A percentile compares a stretch with the other conserved stretches of the same genome.
These are phyloP conservation scores for Chaetomium fimeti DNA, from an alignment of 495 filamentous ascomycete species.

Conservation along the genomic window DNA sequence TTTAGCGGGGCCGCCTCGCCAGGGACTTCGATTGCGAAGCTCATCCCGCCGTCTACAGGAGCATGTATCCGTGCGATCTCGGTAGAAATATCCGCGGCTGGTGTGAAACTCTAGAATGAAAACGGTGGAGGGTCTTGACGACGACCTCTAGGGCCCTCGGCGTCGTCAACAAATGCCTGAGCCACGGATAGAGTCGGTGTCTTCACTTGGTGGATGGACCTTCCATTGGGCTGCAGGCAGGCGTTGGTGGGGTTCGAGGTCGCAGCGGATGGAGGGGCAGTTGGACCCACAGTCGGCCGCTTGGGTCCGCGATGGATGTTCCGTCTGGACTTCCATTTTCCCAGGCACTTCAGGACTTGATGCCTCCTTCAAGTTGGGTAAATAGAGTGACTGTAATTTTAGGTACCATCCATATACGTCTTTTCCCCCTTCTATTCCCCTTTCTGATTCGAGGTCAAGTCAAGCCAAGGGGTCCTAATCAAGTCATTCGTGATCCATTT, in stretches of 20 bases:
- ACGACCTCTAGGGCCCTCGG: background rate
- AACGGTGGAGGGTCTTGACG: background rate
- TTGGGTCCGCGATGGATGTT: too few relatives aligned
- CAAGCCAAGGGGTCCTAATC: too few relatives aligned
- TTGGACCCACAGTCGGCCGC: background rate
- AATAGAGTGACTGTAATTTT: too few relatives aligned
- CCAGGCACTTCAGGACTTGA: too few relatives aligned
- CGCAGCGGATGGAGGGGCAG: background rate
- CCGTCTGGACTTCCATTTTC: too few relatives aligned
- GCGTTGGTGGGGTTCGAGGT: background rate
- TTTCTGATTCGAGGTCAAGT: too few relatives aligned
- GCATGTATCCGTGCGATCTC: background rate
- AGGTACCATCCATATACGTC: too few relatives aligned
- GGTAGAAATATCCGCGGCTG: too few relatives aligned
- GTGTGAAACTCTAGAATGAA: too few relatives aligned
- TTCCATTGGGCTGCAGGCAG: background rate
- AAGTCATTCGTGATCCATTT: too few relatives aligned
- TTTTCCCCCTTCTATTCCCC: too few relatives aligned
- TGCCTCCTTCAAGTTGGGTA: too few relatives aligned
- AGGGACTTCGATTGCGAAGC: conserved; percentile 54
- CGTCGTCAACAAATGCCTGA: background rate
- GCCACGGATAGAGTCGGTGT: background rate
- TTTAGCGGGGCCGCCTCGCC: conserved; percentile 55
- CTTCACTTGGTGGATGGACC: background rate
- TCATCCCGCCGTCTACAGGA: conserved; percentile 37